phyloP scores from a whole-genome alignment of 208 protist genomes.

The Spongospora subterranea region DNA sequence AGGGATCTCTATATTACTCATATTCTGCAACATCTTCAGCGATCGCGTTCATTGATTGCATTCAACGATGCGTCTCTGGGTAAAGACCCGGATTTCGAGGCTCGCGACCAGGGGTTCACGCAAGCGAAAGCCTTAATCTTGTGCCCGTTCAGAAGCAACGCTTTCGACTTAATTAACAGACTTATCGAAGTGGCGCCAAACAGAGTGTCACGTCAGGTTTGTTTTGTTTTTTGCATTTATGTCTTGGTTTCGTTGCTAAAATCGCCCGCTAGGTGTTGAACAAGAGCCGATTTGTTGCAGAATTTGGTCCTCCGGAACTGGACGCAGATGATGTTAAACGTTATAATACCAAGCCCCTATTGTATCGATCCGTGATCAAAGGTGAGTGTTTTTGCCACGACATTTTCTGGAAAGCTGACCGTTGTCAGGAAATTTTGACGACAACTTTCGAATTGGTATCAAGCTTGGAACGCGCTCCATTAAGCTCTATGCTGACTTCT shows the following conservation, averaged over 20 bases:
- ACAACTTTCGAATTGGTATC: conserved; percentile 41
- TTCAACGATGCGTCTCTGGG: neutral
- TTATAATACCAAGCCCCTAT: neutral
- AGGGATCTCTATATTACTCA: neutral
- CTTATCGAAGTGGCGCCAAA: neutral
- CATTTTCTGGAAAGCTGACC: neutral
- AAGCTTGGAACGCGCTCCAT: conserved; percentile 24
- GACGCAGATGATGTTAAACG: conserved; percentile 4
- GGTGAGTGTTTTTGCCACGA: neutral
- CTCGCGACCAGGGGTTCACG: conserved; percentile 48
- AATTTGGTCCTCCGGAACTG: conserved; percentile 26
- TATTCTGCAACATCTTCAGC: conserved; percentile 22
- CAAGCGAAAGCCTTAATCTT: conserved; percentile 26
- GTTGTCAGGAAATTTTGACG: conserved; percentile 11
- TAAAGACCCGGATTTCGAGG: neutral
- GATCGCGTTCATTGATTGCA: neutral
- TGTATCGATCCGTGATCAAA: neutral
- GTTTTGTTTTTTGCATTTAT: neutral
- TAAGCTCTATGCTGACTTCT: conserved; percentile 27
- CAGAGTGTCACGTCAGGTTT: neutral
- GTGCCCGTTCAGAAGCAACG: conserved; percentile 45
- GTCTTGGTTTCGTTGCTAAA: neutral
- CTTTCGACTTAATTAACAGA: neutral
- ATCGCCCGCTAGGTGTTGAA: neutral
- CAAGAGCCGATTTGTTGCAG: neutral